Evolutionary conservation across 1,284 basidiomycete species (phyloP), one percentile per base, ranked within the genome.

Genomic region (Melampsora americana): DNA sequence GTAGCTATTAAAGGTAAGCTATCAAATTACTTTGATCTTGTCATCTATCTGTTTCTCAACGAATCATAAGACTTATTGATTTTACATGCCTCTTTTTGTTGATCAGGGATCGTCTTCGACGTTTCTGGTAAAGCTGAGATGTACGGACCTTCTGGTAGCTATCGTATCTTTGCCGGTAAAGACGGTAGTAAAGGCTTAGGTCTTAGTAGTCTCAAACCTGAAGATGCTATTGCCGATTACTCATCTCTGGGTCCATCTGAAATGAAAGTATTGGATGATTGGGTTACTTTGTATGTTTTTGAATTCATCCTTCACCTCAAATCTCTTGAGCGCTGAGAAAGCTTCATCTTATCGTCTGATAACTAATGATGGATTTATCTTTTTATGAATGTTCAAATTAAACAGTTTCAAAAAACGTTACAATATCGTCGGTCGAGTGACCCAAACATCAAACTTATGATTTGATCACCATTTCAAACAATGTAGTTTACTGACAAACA

Each of bases 161-260:
- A 92, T 83, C 87, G 87, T 79, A 82, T 90, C 26, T 91, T 92
- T 80, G 89, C 70, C 20, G 70, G 70, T 11, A 73, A 73, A 46
- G 70, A 73, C 35, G 70, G 80, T 42, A 83, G 82, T 28, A 79
- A 81, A 28, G 84, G 80, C 0, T 80, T 85, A 0, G 86, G 86
- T 74, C 86, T 86, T 85, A 95, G 92, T 48, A 93, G 91, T 80
- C 85, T 98, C 80, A 93, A 93, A 79, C 84, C 86, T 5, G 91
- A 94, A 82, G 90, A 98, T 81, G 95, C 95, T 0, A 86, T 94
- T 2, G 84, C 93, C 4, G 95, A 99, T 82, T 97, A 92, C 83
- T 92, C 89, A 79, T 85, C 83, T 0, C 86, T 99, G 64, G 86
- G 87, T 69, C 89, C 89, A 78, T 87, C 87, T 79, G 92, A 96